phyloP scores from a whole-genome alignment of 78 protist genomes.

The Chrysochromulina parva region DNA sequence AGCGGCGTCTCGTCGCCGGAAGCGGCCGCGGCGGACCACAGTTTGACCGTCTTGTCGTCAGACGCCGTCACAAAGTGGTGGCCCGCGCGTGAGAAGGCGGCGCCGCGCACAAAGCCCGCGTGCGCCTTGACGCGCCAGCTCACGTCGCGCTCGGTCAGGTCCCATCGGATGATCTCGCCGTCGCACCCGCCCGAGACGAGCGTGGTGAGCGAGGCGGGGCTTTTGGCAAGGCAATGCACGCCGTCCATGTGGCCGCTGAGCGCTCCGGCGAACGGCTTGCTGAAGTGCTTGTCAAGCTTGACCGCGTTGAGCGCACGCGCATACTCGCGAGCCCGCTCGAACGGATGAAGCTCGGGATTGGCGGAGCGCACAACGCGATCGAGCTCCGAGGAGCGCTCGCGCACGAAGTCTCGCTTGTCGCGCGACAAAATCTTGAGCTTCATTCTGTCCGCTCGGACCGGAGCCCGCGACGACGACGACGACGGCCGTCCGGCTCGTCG shows the following conservation, averaged over 20 bases:
- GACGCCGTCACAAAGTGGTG: constrained; percentile 52
- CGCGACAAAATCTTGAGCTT: constrained; percentile 81
- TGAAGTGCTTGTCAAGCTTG: constrained; percentile 87
- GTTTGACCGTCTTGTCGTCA: constrained; percentile 82
- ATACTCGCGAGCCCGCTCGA: constrained; percentile 89
- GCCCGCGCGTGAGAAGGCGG: constrained; percentile 60
- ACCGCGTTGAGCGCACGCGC: constrained; percentile 76
- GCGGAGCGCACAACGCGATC: constrained; percentile 61
- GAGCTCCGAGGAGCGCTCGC: constrained; percentile 54
- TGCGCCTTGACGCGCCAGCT: constrained; percentile 59
- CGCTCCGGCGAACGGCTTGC: constrained; percentile 90
- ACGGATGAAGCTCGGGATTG: constrained; percentile 88
- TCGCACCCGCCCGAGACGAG: constrained; percentile 52
- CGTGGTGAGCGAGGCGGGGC: constrained; percentile 1
- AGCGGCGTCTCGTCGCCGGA: not conserved
- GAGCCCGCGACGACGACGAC: no score
- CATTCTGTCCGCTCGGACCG: constrained; percentile 16
- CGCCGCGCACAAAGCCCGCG: constrained; percentile 82
- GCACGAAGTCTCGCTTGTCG: constrained; percentile 52
- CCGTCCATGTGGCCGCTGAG: constrained; percentile 82
- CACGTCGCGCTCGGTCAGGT: not conserved
- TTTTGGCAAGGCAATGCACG: constrained; percentile 49
- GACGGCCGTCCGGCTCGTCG: no score
- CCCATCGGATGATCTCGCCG: constrained; percentile 25
- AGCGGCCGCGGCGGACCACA: constrained; percentile 44